A percentile compares a stretch with the other conserved stretches of the same genome.
Conservation (phyloP, 2,329 filamentous ascomycete species). For the Fusarium dimerum region DNA sequence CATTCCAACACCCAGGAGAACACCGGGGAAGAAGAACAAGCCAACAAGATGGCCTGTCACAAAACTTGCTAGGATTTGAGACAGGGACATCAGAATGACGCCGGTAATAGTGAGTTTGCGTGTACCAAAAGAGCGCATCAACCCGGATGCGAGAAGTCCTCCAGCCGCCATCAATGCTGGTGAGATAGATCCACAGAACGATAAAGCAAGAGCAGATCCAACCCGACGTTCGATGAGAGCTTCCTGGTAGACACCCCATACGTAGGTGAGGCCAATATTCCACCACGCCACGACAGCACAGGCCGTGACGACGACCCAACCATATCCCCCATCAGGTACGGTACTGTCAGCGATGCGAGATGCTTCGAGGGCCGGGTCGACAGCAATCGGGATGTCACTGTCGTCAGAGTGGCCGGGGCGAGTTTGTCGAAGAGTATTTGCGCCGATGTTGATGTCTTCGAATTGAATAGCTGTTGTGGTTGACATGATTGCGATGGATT, state of each 20-base stretch:
- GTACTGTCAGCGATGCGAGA: conserved; percentile 22
- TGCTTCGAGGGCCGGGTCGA: conserved; percentile 23
- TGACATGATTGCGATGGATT: background rate
- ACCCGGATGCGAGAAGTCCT: conserved; percentile 13
- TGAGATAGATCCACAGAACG: conserved; percentile 57
- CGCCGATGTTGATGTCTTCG: background rate
- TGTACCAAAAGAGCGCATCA: conserved; percentile 14
- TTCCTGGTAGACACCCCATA: conserved; percentile 62
- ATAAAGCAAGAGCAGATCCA: conserved; percentile 49
- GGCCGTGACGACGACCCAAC: conserved; percentile 28
- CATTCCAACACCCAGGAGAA: conserved; percentile 30
- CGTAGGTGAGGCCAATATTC: conserved; percentile 58
- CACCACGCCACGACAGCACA: conserved; percentile 41
- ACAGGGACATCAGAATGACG: conserved; percentile 5
- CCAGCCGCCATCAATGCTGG: conserved; percentile 21
- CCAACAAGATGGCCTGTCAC: conserved; percentile 27
- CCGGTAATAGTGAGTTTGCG: conserved; percentile 11
- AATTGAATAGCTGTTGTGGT: background rate
- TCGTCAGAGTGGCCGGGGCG: conserved; percentile 7
- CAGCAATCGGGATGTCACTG: background rate
- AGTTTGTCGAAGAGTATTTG: conserved; percentile 6
- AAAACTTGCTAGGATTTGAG: conserved; percentile 14
- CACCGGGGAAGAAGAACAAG: conserved; percentile 29
- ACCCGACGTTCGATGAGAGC: conserved; percentile 52
- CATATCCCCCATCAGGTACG: conserved; percentile 31